Conservation (phyloP, 2,329 filamentous ascomycete species). For the Penicillium digitatum region DNA sequence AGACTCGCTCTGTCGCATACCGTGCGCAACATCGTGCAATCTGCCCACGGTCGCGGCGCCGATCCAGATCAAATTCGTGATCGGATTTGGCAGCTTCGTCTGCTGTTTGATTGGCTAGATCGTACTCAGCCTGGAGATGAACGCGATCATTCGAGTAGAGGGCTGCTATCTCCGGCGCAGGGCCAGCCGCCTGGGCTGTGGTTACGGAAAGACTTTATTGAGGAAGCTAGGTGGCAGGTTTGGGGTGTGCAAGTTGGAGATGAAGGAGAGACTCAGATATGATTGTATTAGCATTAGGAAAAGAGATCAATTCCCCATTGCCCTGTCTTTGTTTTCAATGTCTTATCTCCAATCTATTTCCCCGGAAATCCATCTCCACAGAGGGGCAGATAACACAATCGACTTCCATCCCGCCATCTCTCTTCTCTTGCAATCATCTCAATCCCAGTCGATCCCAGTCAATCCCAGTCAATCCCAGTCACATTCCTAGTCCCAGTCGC, state of each 20-base stretch:
- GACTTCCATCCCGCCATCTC: background rate
- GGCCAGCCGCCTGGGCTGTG: constrained; percentile 31
- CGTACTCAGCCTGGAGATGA: constrained; percentile 18
- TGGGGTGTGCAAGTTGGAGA: constrained; percentile 39
- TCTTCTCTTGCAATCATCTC: background rate
- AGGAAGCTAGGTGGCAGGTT: constrained; percentile 42
- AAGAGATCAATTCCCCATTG: background rate
- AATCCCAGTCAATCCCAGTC: background rate
- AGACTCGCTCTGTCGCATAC: constrained; percentile 62
- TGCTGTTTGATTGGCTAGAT: constrained; percentile 67
- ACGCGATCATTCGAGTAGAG: background rate
- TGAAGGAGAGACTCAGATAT: background rate
- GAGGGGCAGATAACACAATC: background rate
- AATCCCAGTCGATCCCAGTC: background rate
- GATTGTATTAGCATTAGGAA: background rate
- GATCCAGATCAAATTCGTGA: constrained; percentile 50
- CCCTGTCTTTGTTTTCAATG: background rate
- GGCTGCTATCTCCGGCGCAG: background rate
- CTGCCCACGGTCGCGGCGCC: constrained; percentile 30
- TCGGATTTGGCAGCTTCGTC: constrained; percentile 57
- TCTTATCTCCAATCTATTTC: background rate
- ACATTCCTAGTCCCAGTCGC: background rate
- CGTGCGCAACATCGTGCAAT: constrained; percentile 32
- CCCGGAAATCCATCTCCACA: background rate
- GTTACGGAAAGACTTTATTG: constrained; percentile 39